Evolutionary conservation across 139 green algal species (phyloP).

Genomic region (Micromonas commoda): DNA sequence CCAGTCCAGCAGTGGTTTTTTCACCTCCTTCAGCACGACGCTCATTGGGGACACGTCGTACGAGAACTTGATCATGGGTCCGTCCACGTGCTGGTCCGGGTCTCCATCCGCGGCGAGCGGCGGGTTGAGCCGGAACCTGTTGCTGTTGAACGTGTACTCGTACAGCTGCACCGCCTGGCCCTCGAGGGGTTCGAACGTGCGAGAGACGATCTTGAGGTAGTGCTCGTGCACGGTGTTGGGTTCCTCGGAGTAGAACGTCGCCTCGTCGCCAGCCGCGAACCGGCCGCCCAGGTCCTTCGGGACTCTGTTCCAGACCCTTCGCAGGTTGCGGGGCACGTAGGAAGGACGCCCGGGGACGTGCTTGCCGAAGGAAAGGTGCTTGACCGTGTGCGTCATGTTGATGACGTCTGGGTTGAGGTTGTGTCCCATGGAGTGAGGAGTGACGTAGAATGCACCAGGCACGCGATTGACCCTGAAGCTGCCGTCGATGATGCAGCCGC

Average conservation of each 20-base stretch:
- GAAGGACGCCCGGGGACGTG: background rate
- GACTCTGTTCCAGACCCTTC: background rate
- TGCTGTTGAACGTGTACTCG: constrained; percentile 28
- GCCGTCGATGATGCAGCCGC: constrained; percentile 27
- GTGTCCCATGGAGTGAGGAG: background rate
- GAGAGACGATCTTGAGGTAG: constrained; percentile 22
- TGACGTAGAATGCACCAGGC: constrained; percentile 21
- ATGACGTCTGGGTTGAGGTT: constrained; percentile 22
- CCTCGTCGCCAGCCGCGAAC: background rate
- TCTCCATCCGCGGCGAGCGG: background rate
- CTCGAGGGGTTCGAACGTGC: background rate
- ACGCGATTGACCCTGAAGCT: background rate
- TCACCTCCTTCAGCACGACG: constrained; percentile 14
- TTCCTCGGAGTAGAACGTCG: background rate
- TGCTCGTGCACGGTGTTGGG: constrained; percentile 20
- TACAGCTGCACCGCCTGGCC: constrained; percentile 7
- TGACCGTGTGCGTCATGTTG: constrained; percentile 37
- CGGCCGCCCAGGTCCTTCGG: background rate
- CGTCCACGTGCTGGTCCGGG: background rate
- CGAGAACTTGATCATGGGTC: background rate
- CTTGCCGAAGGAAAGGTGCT: constrained; percentile 31
- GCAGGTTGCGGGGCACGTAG: background rate
- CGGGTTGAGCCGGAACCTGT: constrained; percentile 14
- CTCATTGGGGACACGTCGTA: constrained; percentile 26
- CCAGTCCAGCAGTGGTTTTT: constrained; percentile 15